Base-by-base conservation (phyloP, 1,139 yeast species). In the Kodamaea arcana region DNA sequence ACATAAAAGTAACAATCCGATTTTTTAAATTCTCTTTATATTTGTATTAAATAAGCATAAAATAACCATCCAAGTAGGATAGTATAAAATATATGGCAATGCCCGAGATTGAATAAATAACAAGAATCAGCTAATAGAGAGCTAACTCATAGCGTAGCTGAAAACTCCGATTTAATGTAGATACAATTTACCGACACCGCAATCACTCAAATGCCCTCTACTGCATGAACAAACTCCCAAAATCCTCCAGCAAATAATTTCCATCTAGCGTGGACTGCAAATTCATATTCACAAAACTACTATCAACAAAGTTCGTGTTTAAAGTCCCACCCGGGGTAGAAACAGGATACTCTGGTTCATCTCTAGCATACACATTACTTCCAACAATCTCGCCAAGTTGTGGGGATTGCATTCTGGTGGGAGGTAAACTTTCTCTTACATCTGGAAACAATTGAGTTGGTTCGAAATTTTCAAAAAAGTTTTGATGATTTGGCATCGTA, bases 361-460 rank as follows among this genome's bases (percentile, higher is more conserved):
- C 33, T 14, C 33, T 23, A 13, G 41, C 38, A 33, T 44, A 46
- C 10, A 47, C 44, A 32, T 51, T 47, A 27, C 49, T 44, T 9
- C 54, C 51, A 24, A 41, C 38, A 23, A 37, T 34, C 7, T 32
- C 30, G 3, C 24, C 39, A 13, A 34, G 23, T 29, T 34, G 43
- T 4, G 70, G 70, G 3, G 71, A 61, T 40, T 65, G 72, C 0
- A 59, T 60, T 39, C 71, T 51, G 2, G 71, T 63, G 9, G 65
- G 60, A 2, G 72, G 69, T 17, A 53, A 43, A 43, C 72, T 65
- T 31, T 45, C 47, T 35, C 49, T 53, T 12, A 51, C 49, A 25
- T 56, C 66, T 12, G 76, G 76, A 43, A 72, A 72, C 47, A 72
- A 63, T 44, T 72, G 76, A 1, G 73, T 62, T 10, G 76, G 75